Percentiles rank a stretch among this genome's conserved stretches.
phyloP scores from a whole-genome alignment of 2,329 filamentous ascomycete genomes.

The Phaeoacremonium minimum region DNA sequence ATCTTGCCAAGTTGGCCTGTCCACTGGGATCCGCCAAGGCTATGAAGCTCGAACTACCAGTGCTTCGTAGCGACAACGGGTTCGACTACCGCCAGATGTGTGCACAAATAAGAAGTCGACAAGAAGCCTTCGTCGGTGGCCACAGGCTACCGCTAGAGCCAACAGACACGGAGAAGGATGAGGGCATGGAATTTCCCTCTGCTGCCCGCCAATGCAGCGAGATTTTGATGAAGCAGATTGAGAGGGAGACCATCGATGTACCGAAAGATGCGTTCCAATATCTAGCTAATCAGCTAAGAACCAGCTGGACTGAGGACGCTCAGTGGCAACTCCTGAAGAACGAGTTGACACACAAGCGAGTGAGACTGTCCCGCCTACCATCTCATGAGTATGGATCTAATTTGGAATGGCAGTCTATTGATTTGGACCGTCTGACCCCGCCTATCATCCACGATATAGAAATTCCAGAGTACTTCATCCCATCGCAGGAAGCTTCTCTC shows the following conservation, averaged over 20 bases:
- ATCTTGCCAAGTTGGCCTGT: slow-evolving; percentile 1
- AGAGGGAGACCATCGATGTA: slow-evolving; percentile 15
- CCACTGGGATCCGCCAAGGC: not conserved
- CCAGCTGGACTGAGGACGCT: slow-evolving; percentile 11
- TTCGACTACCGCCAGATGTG: slow-evolving; percentile 13
- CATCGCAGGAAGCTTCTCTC: slow-evolving; percentile 10
- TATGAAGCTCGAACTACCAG: slow-evolving; percentile 16
- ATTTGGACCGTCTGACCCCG: slow-evolving; percentile 14
- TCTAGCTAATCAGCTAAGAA: slow-evolving; percentile 11
- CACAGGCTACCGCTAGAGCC: slow-evolving; percentile 19
- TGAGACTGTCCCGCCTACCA: slow-evolving; percentile 6
- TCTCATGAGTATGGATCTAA: not conserved
- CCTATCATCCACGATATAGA: slow-evolving; percentile 14
- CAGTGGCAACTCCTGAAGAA: slow-evolving; percentile 8
- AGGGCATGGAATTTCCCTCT: slow-evolving; percentile 18
- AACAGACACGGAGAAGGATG: slow-evolving; percentile 12
- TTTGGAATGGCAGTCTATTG: slow-evolving; percentile 1
- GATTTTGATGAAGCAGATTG: slow-evolving; percentile 7
- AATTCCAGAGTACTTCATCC: slow-evolving; percentile 8
- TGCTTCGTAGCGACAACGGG: slow-evolving; percentile 17
- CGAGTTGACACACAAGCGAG: slow-evolving; percentile 12
- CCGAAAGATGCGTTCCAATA: slow-evolving; percentile 11
- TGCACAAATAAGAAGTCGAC: slow-evolving; percentile 8
- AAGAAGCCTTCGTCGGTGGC: slow-evolving; percentile 8
- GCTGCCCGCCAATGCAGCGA: slow-evolving; percentile 2